These are phyloP conservation scores for Trichosporon asahii DNA, from an alignment of 1,284 basidiomycete genomes.

Conservation along the genomic window DNA sequence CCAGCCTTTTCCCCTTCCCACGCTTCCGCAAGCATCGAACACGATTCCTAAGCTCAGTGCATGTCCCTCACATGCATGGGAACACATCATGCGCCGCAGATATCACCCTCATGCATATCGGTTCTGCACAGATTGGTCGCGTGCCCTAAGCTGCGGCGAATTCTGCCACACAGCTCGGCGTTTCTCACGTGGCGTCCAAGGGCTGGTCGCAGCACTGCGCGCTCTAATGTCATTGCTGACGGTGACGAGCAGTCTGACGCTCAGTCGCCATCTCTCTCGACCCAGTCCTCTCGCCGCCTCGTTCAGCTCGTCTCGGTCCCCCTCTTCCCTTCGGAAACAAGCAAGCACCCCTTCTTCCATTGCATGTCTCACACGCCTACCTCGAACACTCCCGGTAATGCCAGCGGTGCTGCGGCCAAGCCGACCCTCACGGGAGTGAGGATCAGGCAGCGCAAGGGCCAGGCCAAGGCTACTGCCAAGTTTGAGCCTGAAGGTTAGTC, in stretches of 20 bases:
- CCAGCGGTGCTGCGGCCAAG: constrained; percentile 46
- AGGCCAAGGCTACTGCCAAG: constrained; percentile 56
- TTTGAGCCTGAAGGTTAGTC: constrained; percentile 57
- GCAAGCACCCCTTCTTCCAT: constrained; percentile 23
- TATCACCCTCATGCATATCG: background rate
- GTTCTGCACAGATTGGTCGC: background rate
- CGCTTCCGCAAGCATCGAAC: too few species aligned
- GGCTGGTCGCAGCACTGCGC: background rate
- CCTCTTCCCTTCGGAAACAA: constrained; percentile 7
- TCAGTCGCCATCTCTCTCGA: background rate
- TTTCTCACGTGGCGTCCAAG: background rate
- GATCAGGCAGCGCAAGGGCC: constrained; percentile 55
- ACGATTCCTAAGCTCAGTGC: too few species aligned
- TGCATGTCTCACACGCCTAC: constrained; percentile 52
- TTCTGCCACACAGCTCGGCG: constrained; percentile 3
- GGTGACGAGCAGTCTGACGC: background rate
- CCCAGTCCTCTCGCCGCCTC: background rate
- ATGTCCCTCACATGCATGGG: background rate
- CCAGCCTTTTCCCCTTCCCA: background rate
- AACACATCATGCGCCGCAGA: background rate
- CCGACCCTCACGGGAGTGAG: constrained; percentile 54
- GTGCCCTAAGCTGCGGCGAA: background rate
- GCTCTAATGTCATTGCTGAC: constrained; percentile 2
- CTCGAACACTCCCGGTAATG: constrained; percentile 45
- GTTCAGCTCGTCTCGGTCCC: background rate